phyloP scores from a whole-genome alignment of 306 rosid species.

The Ochetophila trinervis region DNA sequence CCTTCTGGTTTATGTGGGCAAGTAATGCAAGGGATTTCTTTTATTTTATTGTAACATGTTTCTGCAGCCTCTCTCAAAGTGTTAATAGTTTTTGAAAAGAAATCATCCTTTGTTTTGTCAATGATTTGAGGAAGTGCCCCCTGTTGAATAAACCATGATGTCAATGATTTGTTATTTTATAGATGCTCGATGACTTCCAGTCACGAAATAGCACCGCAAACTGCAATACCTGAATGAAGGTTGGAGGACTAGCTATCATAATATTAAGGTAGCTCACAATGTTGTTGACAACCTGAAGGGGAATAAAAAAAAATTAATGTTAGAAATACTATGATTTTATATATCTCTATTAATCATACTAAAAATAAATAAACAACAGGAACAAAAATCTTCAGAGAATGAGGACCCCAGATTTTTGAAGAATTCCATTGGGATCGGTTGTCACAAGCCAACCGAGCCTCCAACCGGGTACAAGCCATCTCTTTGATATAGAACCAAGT shows the following conservation, averaged over 20 bases:
- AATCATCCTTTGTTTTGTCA: constrained; percentile 29
- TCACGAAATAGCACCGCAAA: not conserved
- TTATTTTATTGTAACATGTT: constrained; percentile 27
- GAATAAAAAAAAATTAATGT: not conserved
- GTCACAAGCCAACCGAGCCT: constrained; percentile 45
- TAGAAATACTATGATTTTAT: not conserved
- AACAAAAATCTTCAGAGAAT: too few species aligned
- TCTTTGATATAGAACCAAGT: constrained; percentile 48
- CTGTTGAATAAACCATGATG: constrained; percentile 16
- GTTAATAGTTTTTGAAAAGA: constrained; percentile 28
- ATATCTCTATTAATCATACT: not conserved
- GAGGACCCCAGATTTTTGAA: constrained; percentile 33
- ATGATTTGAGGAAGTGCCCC: constrained; percentile 47
- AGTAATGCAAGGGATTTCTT: constrained; percentile 38
- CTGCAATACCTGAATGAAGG: constrained; percentile 38
- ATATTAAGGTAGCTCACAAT: constrained; percentile 13
- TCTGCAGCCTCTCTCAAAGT: constrained; percentile 28
- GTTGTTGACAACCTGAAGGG: constrained; percentile 17
- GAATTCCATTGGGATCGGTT: constrained; percentile 32
- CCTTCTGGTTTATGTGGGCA: constrained; percentile 56
- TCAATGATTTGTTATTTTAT: not conserved
- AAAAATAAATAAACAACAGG: too few species aligned
- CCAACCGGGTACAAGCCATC: constrained; percentile 48
- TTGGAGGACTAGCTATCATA: constrained; percentile 22
- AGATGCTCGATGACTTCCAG: not conserved